phyloP scores from a whole-genome alignment of 106 monocot species.

The Apostasia shenzhenica region DNA sequence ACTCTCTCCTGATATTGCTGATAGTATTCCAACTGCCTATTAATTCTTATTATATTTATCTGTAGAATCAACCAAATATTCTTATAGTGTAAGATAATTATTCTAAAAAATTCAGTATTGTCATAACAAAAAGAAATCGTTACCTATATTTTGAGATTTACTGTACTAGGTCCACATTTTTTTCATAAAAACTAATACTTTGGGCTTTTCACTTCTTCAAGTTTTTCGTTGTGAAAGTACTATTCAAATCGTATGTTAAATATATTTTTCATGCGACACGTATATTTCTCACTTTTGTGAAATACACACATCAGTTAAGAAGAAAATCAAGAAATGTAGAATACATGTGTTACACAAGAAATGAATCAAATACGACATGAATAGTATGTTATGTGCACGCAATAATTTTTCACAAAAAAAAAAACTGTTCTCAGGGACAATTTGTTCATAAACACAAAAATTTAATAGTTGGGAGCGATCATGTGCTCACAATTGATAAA shows the following conservation, averaged over 20 bases:
- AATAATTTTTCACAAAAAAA: too few relatives aligned
- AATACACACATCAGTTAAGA: too few relatives aligned
- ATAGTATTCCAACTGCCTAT: constrained; percentile 54
- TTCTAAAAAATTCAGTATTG: not conserved
- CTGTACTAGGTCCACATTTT: not conserved
- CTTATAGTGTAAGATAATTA: not conserved
- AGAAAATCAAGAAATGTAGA: too few relatives aligned
- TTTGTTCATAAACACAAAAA: too few relatives aligned
- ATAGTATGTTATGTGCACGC: too few relatives aligned
- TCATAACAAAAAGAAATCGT: not conserved
- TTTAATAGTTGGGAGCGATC: too few relatives aligned
- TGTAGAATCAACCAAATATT: constrained; percentile 12
- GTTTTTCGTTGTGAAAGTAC: not conserved
- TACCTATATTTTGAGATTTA: not conserved
- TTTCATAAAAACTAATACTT: not conserved
- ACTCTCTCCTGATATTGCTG: constrained; percentile 58
- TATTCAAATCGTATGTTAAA: not conserved
- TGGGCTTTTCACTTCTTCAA: not conserved
- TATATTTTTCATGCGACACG: too few relatives aligned
- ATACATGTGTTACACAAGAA: too few relatives aligned
- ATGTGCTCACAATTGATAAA: too few relatives aligned
- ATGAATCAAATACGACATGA: too few relatives aligned
- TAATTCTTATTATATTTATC: constrained; percentile 76
- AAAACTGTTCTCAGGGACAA: too few relatives aligned
- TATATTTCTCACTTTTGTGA: too few relatives aligned